Percentiles rank a stretch among this genome's conserved stretches.
These are phyloP conservation scores for Cucumis cinereus DNA, from an alignment of 306 rosid genomes.

Conservation along the genomic window DNA sequence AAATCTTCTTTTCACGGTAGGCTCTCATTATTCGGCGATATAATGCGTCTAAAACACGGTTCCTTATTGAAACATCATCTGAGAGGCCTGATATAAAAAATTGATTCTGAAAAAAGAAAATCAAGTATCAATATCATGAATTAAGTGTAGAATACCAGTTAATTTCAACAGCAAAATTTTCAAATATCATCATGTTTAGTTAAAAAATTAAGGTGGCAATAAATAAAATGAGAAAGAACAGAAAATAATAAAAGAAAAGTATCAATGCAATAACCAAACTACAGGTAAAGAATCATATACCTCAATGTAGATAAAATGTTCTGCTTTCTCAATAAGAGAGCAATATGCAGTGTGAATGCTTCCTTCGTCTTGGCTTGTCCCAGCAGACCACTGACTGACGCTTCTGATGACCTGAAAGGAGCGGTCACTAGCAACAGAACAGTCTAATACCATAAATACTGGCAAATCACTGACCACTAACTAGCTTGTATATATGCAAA, in stretches of 20 bases:
- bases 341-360: slow-evolving; percentile 96
- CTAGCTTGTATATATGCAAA: neutral
- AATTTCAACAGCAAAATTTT: neutral
- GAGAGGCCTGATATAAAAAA: slow-evolving; percentile 96
- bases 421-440: slow-evolving; percentile 4
- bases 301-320: slow-evolving; percentile 92
- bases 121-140: neutral
- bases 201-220: neutral
- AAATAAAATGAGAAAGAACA: neutral
- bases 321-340: slow-evolving; percentile 87
- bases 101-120: slow-evolving; percentile 61
- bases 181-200: neutral
- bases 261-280: neutral
- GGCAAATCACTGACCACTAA: neutral
- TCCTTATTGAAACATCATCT: slow-evolving; percentile 69
- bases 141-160: neutral
- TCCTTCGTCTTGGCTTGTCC: slow-evolving; percentile 89
- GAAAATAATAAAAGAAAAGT: neutral
- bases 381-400: slow-evolving; percentile 98
- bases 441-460: neutral
- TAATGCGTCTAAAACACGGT: slow-evolving; percentile 86
- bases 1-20: slow-evolving; percentile 59
- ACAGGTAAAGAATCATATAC: slow-evolving; percentile 22
- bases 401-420: slow-evolving; percentile 79
- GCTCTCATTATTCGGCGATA: slow-evolving; percentile 72